A percentile compares a stretch with the other conserved stretches of the same genome.
These are phyloP conservation scores for Asterochloris erici DNA, from an alignment of 139 green algal species.

Conservation along the genomic window DNA sequence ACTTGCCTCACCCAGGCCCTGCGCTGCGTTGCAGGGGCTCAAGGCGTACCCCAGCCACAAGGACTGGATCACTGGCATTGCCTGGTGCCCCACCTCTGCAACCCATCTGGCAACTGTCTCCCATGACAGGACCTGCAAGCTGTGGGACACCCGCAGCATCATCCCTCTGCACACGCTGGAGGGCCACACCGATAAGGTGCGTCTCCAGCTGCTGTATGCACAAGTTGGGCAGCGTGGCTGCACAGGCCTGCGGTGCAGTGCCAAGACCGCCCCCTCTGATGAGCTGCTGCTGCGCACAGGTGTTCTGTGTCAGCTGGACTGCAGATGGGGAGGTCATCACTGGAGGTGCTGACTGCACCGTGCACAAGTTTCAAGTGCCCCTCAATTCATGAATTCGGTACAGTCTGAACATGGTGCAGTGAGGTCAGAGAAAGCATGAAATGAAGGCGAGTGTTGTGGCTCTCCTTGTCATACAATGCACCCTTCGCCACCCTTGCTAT, in stretches of 20 bases:
- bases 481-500: background rate
- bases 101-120: slow-evolving; percentile 65
- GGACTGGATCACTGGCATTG: slow-evolving; percentile 64
- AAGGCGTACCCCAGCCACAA: slow-evolving; percentile 47
- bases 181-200: slow-evolving; percentile 43
- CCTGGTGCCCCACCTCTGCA: slow-evolving; percentile 55
- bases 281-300: slow-evolving; percentile 2
- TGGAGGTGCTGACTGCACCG: slow-evolving; percentile 17
- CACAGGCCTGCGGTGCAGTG: slow-evolving; percentile 31
- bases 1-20: background rate
- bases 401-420: background rate
- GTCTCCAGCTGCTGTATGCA: background rate
- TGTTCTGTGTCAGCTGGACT: slow-evolving; percentile 22
- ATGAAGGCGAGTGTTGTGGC: background rate
- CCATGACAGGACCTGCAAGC: slow-evolving; percentile 50
- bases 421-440: background rate
- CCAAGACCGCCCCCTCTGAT: slow-evolving; percentile 23
- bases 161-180: slow-evolving; percentile 58
- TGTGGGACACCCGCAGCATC: slow-evolving; percentile 58
- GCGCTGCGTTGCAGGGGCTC: slow-evolving; percentile 19
- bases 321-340: background rate
- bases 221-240: background rate
- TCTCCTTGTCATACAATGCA: background rate
- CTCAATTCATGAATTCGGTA: background rate
- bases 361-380: background rate